Evolutionary conservation across 768 basidiomycete species (phyloP), one percentile per base, ranked within the genome.

Genomic region (Baorangia bicolor): DNA sequence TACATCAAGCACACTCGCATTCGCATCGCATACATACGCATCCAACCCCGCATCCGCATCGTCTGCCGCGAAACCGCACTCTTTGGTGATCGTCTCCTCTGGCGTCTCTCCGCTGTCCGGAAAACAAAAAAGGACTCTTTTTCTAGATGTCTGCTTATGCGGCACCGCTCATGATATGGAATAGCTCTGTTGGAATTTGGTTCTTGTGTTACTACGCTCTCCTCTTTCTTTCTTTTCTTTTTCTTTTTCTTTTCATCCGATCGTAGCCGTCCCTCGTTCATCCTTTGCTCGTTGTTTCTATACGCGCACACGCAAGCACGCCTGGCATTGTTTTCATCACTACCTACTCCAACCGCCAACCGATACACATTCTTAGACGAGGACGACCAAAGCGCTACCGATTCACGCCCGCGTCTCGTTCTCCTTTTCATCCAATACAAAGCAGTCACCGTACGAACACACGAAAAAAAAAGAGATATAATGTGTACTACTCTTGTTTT

Each of bases 41-140:
- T 57, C 33, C n/a, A 25, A 20, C 13, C 34, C 12, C 49, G 2
- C 47, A 53, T 40, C 46, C n/a, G 28, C 57, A 43, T 23, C 44
- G 49, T 40, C 21, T 27, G 39, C 47, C 21, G 13, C 18, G 37
- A 53, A 53, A 54, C 51, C 47, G 14, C 11, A 23, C 38, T 53
- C 37, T 21, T 23, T 7, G 50, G 33, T 55, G 27, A 35, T 18
- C 34, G 9, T 34, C 18, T 16, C 16, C 30, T 28, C 20, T 2
- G 25, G 28, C 6, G 2, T 38, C 59, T 57, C 60, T 38, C 60
- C 18, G 60, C 60, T 62, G 60, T 61, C 60, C 60, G 50, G 42
- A 30, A 56, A 42, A 35, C n/a, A 34, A 39, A 51, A 42, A 38
- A 34, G 31, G 33, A 38, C 20, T 16, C 8, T 5, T 52, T 35